Base-by-base conservation (phyloP, 768 basidiomycete species). In the Boletus tylopilopsis region DNA sequence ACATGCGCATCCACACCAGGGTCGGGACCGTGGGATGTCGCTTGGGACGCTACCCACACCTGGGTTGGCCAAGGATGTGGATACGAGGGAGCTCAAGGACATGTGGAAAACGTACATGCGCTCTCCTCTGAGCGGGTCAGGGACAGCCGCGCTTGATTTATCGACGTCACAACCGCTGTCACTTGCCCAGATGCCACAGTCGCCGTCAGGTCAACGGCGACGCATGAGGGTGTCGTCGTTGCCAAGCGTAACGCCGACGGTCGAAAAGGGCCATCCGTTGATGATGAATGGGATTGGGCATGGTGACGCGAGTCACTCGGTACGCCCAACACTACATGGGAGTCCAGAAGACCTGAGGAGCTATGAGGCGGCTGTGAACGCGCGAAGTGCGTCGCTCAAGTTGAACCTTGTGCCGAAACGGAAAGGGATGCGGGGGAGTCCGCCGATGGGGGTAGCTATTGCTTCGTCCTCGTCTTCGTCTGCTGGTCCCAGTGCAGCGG, bases 71-170 rank as follows among this genome's bases (percentile, higher is more conserved):
- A 65, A 73, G 47, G 78, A 69, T 21, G 71, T 50, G 47, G 74
- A 69, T 45, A 60, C 68, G 43, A 69, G 73, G 44, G 83, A 87
- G 55, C 60, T 87, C 61, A 71, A 76, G 41, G 84, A 87, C 45
- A 81, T 87, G 54, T 90, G 87, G 87, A 87, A 76, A 65, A 73
- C 80, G 55, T 90, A 84, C 58, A 75, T 90, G 71, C 76, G 80
- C 33, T 88, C 85, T 19, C 87, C 87, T 22, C 62, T 83, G 38
- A 67, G 70, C 16, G 73, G 71, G 1, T 65, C 73, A 3, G 60
- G 55, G 11, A 35, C 53, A 4, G 53, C 18, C 7, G 19, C 41
- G 45, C 23, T 54, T 54, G 50, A 63, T 22, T 5, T 23, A 5
- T 45, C 51, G 27, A 6, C 19, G 12, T 42, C 48, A 30, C 53